These are phyloP conservation scores for Pinus albicaulis DNA, from an alignment of 75 land plant species.

Conservation along the genomic window DNA sequence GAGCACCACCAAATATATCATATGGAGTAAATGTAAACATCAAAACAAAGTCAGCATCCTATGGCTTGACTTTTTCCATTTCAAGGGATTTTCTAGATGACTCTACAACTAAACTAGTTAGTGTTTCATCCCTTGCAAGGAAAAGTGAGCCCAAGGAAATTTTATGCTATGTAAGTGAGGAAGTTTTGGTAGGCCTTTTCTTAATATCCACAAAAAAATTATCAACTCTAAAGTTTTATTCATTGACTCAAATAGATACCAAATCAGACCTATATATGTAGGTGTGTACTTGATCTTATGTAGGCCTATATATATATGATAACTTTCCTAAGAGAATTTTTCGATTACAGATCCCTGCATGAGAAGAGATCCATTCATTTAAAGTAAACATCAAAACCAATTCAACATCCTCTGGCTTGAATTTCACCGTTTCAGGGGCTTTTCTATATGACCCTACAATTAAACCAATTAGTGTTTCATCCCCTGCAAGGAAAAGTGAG, in stretches of 20 bases:
- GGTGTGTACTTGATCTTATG: too few relatives aligned
- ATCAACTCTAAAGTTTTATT: neutral
- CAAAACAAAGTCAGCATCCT: constrained; percentile 79
- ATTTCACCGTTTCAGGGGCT: too few relatives aligned
- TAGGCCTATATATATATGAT: neutral
- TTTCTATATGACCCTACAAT: too few relatives aligned
- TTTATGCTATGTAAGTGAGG: neutral
- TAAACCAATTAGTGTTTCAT: too few relatives aligned
- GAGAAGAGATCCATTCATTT: constrained; percentile 89
- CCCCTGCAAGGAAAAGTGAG: too few relatives aligned
- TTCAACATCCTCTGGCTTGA: too few relatives aligned
- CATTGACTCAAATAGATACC: too few relatives aligned
- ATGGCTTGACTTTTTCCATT: constrained; percentile 89
- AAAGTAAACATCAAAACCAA: too few relatives aligned
- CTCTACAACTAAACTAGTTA: constrained; percentile 68
- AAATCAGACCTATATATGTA: too few relatives aligned
- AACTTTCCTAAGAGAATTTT: constrained; percentile 69
- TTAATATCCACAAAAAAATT: neutral
- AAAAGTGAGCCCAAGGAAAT: neutral
- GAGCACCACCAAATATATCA: constrained; percentile 87
- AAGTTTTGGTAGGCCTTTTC: too few relatives aligned
- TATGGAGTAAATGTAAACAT: constrained; percentile 94
- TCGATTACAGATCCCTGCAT: constrained; percentile 85
- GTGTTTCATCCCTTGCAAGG: constrained; percentile 65
- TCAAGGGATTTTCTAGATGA: too few relatives aligned